A percentile compares a stretch with the other conserved stretches of the same genome.
These are phyloP conservation scores for Volvox carteri DNA, from an alignment of 163 green algal genomes.

Conservation along the genomic window DNA sequence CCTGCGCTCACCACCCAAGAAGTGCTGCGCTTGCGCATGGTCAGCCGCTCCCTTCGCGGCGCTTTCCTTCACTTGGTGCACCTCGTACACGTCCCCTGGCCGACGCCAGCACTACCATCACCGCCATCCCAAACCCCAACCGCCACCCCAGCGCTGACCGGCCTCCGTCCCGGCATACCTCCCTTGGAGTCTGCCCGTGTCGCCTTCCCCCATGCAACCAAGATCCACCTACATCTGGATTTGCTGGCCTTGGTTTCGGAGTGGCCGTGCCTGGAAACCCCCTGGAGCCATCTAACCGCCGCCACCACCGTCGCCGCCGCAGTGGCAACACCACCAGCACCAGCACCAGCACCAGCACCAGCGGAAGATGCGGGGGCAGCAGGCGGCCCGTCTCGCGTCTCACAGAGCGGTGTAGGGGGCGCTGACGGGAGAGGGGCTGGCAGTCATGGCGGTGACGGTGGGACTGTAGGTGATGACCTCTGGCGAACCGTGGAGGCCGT, in stretches of 20 bases:
- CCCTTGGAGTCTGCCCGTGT: background rate
- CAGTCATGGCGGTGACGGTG: background rate
- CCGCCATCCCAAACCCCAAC: background rate
- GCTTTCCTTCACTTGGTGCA: background rate
- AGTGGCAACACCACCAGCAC: background rate
- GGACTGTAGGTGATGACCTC: background rate
- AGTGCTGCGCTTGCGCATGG: slow-evolving; percentile 12
- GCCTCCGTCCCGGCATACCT: background rate
- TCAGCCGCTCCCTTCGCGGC: background rate
- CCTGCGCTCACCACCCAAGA: background rate
- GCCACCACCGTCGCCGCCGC: background rate
- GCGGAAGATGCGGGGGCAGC: background rate
- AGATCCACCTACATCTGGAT: slow-evolving; percentile 3
- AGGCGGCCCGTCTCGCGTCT: too few relatives aligned
- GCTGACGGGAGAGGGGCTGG: background rate
- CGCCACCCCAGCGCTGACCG: too few relatives aligned
- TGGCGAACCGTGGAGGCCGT: background rate
- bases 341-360: background rate
- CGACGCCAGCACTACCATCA: background rate
- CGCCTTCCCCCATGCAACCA: background rate
- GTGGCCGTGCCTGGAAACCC: background rate
- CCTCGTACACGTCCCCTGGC: background rate
- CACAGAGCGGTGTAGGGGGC: background rate
- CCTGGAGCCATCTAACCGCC: background rate
- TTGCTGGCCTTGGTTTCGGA: background rate